Evolutionary conservation across 2,329 filamentous ascomycete species (phyloP), one percentile per base, ranked within the genome.

Genomic region (Aspergillus spinulosporus): DNA sequence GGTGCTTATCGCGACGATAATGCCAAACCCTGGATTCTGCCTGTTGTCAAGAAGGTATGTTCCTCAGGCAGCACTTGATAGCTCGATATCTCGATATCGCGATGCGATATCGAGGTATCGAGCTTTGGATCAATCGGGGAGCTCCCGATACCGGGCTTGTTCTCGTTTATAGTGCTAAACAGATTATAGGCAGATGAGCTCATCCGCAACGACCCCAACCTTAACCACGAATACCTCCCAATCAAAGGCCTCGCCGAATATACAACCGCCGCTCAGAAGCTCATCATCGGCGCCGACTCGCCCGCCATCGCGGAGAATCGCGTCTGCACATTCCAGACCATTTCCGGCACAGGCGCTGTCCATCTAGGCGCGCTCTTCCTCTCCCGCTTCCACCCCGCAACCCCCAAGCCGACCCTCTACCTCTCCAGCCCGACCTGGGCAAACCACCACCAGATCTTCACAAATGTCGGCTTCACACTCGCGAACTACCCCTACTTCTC

Each of bases 401-500:
- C 21, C 32, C 76, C 69, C 73, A 52, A 73, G 81, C 69, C 82
- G 83, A 71, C 85, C 82, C 85, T 95, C 77, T 97, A 96, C 82
- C 82, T 97, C 74, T 96, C 92, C 69, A 89, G 89, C 75, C 94
- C 94, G 52, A 99, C 94, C 60, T 99, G 94, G 94, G 92, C 89
- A 65, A 99, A 99, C 80, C 94, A 99, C 85, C 88, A 95, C 80
- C 94, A 97, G 77, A 97, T 99, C 82, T 96, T 99, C 80, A 84
- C 82, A 76, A 97, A 97, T 72, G 92, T 97, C 70, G 82, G 84
- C 66, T 81, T 97, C 31, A 79, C 85, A 34, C 84, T 91, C 67
- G 87, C 87, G 65, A 85, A 85, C 63, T 99, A 99, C 79, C 94
- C 93, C 49, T 99, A 99, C 83, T 99, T 96, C 80, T 88, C 87